Conservation (phyloP, 192 early-diverging fungal genomes). For the Chytriomyces confervae region DNA sequence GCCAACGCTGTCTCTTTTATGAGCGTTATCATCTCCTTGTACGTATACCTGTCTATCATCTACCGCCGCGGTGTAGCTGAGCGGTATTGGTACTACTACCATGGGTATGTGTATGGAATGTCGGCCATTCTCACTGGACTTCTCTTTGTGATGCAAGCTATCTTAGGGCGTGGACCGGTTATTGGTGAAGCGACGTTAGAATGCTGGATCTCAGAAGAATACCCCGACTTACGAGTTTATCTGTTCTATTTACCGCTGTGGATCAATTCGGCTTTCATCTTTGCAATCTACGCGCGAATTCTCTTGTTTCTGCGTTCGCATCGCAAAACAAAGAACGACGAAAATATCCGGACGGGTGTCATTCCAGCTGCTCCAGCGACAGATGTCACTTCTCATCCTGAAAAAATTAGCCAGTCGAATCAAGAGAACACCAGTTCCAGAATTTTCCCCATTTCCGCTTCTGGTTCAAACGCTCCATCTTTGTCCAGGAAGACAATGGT, state of each 20-base stretch:
- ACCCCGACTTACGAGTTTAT: not conserved
- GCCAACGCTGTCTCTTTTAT: not conserved
- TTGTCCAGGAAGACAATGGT: too few relatives aligned
- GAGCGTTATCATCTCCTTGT: not conserved
- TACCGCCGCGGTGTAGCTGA: not conserved
- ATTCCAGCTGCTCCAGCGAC: not conserved
- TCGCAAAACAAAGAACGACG: not conserved
- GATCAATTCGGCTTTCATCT: not conserved
- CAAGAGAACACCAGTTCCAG: too few relatives aligned
- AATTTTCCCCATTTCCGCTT: too few relatives aligned
- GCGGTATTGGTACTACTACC: not conserved
- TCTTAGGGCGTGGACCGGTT: not conserved
- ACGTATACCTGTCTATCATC: not conserved
- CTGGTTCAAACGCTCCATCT: too few relatives aligned
- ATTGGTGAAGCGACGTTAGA: constrained; percentile 29
- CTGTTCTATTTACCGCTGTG: constrained; percentile 16
- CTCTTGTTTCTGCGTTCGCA: not conserved
- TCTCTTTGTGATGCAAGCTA: constrained; percentile 16
- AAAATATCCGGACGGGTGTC: not conserved
- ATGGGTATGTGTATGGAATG: constrained; percentile 4
- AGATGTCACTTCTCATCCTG: not conserved
- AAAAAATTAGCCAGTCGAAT: too few relatives aligned
- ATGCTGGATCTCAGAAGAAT: constrained; percentile 19
- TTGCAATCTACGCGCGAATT: not conserved
- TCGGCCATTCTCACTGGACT: not conserved